Evolutionary conservation across 2,329 filamentous ascomycete genomes (phyloP).

Genomic region (Diaporthe humulicola): DNA sequence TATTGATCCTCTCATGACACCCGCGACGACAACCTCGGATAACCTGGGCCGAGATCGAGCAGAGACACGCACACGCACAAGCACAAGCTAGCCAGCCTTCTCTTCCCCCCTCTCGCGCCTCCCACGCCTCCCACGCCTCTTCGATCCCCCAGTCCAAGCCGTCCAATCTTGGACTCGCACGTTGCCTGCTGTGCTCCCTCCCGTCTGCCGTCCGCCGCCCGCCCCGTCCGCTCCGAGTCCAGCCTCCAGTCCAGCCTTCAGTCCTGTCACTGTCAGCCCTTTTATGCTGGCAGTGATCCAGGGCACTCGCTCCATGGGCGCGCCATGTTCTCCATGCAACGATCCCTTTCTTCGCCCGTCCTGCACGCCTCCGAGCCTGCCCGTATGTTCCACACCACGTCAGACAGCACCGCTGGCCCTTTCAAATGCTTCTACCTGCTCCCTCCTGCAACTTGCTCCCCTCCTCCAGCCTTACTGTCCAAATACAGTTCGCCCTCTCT

Average conservation of each 20-base stretch:
- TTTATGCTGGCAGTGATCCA: slow-evolving; percentile 44
- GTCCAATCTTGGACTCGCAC: slow-evolving; percentile 29
- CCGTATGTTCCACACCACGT: slow-evolving; percentile 63
- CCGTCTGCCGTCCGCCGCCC: slow-evolving; percentile 1
- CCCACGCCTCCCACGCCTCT: not conserved
- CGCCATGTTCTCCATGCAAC: slow-evolving; percentile 74
- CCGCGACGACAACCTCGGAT: not conserved
- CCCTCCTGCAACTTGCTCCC: not conserved
- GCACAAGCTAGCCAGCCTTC: slow-evolving; percentile 3
- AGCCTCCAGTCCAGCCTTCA: not conserved
- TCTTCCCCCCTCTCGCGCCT: not conserved
- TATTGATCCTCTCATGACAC: not conserved
- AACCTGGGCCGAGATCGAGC: slow-evolving; percentile 6
- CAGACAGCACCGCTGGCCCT: not conserved
- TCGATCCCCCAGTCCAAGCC: slow-evolving; percentile 11
- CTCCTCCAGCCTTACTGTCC: not conserved
- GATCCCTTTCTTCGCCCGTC: slow-evolving; percentile 73
- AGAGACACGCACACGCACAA: not conserved
- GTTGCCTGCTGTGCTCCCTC: slow-evolving; percentile 23
- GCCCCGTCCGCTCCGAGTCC: not conserved
- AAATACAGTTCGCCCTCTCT: slow-evolving; percentile 36
- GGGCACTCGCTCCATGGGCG: slow-evolving; percentile 54
- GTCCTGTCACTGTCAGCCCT: slow-evolving; percentile 42
- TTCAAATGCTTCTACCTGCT: not conserved
- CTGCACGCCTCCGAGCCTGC: slow-evolving; percentile 62